A percentile compares a stretch with the other conserved stretches of the same genome.
phyloP scores from a whole-genome alignment of 2,329 filamentous ascomycete genomes.

The Dryadomyces quercus-mongolicae region DNA sequence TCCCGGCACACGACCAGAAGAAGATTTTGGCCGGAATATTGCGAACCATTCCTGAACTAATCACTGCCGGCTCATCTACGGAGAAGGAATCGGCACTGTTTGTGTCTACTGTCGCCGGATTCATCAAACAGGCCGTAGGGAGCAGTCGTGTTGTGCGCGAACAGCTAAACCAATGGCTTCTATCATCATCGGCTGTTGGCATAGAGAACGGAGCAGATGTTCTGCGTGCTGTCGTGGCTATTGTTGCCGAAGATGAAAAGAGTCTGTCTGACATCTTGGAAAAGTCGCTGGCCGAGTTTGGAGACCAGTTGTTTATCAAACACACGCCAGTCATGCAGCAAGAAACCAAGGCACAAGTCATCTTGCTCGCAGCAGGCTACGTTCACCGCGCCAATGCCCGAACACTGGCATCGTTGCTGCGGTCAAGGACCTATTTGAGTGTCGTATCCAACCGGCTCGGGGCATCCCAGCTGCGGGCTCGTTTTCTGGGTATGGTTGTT shows the following conservation, averaged over 20 bases:
- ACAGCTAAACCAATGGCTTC: constrained; percentile 53
- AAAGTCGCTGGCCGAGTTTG: constrained; percentile 61
- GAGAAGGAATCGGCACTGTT: constrained; percentile 14
- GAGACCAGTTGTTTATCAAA: constrained; percentile 75
- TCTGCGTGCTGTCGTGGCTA: constrained; percentile 52
- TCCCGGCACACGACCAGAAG: constrained; percentile 31
- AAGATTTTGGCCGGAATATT: constrained; percentile 26
- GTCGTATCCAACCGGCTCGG: constrained; percentile 76
- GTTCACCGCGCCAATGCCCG: constrained; percentile 54
- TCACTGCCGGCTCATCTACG: constrained; percentile 4
- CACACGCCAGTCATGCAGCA: constrained; percentile 79
- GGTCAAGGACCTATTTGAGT: constrained; percentile 61
- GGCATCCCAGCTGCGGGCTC: constrained; percentile 59
- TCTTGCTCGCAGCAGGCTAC: constrained; percentile 69
- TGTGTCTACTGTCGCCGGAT: constrained; percentile 45
- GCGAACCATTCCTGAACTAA: constrained; percentile 29
- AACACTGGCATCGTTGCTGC: constrained; percentile 55
- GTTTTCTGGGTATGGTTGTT: constrained; percentile 80
- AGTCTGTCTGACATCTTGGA: constrained; percentile 47
- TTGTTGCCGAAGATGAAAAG: constrained; percentile 38
- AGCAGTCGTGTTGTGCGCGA: constrained; percentile 35
- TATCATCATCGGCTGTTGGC: constrained; percentile 50
- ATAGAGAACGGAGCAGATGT: constrained; percentile 52
- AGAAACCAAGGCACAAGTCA: constrained; percentile 71
- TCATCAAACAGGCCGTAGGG: constrained; percentile 38